phyloP scores from a whole-genome alignment of 306 rosid genomes.

The Glycine tomentella region DNA sequence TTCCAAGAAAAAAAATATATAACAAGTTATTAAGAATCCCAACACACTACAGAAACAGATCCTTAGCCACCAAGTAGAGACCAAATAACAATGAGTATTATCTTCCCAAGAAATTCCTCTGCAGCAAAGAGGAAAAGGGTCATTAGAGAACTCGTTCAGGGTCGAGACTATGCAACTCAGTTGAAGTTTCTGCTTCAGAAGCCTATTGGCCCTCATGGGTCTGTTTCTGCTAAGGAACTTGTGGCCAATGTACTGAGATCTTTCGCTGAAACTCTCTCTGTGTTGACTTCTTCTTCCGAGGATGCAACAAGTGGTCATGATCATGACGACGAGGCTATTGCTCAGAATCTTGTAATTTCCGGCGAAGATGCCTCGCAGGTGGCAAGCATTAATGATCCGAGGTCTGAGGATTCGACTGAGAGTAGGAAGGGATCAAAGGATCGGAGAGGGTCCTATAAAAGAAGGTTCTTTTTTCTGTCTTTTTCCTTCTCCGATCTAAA shows the following conservation, averaged over 20 bases:
- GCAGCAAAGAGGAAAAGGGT: constrained; percentile 17
- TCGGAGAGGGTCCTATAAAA: constrained; percentile 75
- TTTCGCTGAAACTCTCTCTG: constrained; percentile 55
- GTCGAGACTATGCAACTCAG: constrained; percentile 54
- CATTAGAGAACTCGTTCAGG: constrained; percentile 51
- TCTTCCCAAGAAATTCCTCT: constrained; percentile 21
- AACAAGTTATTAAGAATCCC: too few species aligned
- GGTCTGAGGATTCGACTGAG: constrained; percentile 58
- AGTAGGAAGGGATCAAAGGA: constrained; percentile 57
- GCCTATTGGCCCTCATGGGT: constrained; percentile 6
- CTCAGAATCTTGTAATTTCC: constrained; percentile 29
- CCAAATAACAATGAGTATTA: constrained; percentile 45
- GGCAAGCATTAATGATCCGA: constrained; percentile 53
- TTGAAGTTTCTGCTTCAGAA: constrained; percentile 58
- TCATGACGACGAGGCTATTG: background rate
- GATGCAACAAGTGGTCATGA: background rate
- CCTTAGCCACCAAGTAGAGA: background rate
- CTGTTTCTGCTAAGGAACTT: constrained; percentile 54
- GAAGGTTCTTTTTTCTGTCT: constrained; percentile 61
- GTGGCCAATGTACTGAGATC: constrained; percentile 49
- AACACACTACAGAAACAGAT: background rate
- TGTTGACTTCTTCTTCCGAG: constrained; percentile 41
- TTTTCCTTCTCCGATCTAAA: constrained; percentile 25
- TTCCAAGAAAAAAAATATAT: background rate
- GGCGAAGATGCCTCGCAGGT: constrained; percentile 33